Evolutionary conservation across 495 filamentous ascomycete species (phyloP).

Genomic region (Aspergillus asperescens): DNA sequence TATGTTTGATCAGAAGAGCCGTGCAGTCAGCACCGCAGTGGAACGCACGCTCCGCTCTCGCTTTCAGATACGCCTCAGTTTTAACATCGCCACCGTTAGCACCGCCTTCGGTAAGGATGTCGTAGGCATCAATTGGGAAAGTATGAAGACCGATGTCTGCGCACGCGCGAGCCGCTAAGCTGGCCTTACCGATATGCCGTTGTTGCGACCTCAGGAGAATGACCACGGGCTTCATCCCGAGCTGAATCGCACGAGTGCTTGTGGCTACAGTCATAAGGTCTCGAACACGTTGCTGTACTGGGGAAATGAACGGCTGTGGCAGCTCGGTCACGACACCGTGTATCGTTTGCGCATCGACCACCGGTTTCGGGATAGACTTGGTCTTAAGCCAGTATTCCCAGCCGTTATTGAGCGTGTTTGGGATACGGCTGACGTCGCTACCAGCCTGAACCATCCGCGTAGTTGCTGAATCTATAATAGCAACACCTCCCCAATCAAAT

Average conservation of each 20-base stretch:
- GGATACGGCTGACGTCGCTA: conserved; percentile 70
- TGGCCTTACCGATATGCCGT: conserved; percentile 83
- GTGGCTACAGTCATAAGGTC: conserved; percentile 86
- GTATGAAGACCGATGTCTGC: conserved; percentile 85
- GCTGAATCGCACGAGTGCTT: conserved; percentile 76
- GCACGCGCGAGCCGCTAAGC: conserved; percentile 67
- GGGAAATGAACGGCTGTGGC: conserved; percentile 51
- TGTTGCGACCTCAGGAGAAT: conserved; percentile 87
- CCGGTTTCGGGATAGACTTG: conserved; percentile 49
- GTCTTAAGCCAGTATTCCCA: conserved; percentile 86
- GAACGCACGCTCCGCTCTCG: conserved; percentile 81
- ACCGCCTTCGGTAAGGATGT: conserved; percentile 84
- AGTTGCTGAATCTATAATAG: conserved; percentile 71
- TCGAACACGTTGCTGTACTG: conserved; percentile 68
- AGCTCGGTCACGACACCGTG: conserved; percentile 44
- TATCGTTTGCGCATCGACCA: conserved; percentile 30
- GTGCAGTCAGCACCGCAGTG: conserved; percentile 79
- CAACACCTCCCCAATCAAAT: conserved; percentile 76
- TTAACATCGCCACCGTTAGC: conserved; percentile 85
- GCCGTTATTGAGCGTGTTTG: conserved; percentile 62
- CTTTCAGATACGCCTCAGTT: conserved; percentile 82
- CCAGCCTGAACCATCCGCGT: conserved; percentile 88
- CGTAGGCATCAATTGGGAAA: conserved; percentile 86
- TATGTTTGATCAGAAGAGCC: conserved; percentile 75
- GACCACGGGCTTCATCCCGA: conserved; percentile 80